A percentile compares a stretch with the other conserved stretches of the same genome.
Conservation (phyloP, 345 rosid genomes). For the Lepidium didymum region DNA sequence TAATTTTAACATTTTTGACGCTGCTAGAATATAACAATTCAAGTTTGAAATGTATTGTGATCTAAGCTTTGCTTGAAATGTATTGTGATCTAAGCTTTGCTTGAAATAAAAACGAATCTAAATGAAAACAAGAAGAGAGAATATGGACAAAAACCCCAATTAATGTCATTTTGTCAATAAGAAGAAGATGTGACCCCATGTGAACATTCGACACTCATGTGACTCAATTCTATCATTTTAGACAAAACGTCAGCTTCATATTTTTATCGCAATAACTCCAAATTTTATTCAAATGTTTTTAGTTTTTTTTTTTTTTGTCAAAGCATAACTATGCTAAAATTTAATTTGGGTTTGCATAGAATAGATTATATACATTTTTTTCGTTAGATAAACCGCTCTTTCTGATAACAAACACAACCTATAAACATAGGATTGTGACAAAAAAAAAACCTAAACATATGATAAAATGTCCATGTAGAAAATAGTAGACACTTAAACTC, state of each 20-base stretch:
- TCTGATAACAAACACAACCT: too few relatives aligned
- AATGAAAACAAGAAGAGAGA: constrained; percentile 10
- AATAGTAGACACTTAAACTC: too few relatives aligned
- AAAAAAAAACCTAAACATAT: too few relatives aligned
- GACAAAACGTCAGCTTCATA: constrained; percentile 2
- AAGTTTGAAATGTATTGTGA: neutral
- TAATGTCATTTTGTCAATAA: constrained; percentile 29
- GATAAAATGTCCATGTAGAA: too few relatives aligned
- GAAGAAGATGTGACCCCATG: constrained; percentile 29
- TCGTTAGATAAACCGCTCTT: too few relatives aligned
- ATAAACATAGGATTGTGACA: too few relatives aligned
- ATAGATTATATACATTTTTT: too few relatives aligned
- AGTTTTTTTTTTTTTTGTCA: neutral
- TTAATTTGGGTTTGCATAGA: too few relatives aligned
- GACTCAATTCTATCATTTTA: constrained; percentile 23
- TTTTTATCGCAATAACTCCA: constrained; percentile 2
- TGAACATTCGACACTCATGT: constrained; percentile 33
- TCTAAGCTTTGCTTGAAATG: neutral
- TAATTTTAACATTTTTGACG: neutral
- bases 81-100: neutral
- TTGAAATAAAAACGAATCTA: constrained; percentile 18
- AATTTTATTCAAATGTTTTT: neutral
- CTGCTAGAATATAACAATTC: neutral
- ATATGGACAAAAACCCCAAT: constrained; percentile 26
- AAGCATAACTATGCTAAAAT: too few relatives aligned